phyloP scores from a whole-genome alignment of 2,329 filamentous ascomycete genomes.

The Beauveria australis region DNA sequence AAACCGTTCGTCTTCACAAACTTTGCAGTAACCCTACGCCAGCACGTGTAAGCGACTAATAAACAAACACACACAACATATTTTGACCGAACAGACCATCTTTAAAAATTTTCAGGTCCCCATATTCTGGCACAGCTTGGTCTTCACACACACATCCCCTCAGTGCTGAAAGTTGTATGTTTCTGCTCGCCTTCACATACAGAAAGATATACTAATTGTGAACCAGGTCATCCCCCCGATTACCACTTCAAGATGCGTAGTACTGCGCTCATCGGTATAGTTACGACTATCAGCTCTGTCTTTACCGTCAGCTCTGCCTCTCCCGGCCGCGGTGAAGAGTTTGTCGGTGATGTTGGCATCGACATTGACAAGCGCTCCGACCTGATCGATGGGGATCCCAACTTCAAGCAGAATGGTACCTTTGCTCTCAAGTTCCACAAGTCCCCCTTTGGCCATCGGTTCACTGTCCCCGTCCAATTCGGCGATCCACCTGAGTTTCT shows the following conservation, averaged over 20 bases:
- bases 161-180: background rate
- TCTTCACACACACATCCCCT: background rate
- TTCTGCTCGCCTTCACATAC: background rate
- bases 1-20: background rate
- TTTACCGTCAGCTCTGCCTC: background rate
- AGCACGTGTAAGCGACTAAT: background rate
- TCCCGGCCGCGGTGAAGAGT: background rate
- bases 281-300: background rate
- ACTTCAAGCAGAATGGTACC: background rate
- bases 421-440: background rate
- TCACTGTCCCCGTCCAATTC: background rate
- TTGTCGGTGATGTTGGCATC: too few species aligned
- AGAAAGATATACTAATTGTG: background rate
- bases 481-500: background rate
- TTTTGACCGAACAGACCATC: background rate
- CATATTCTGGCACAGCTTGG: background rate
- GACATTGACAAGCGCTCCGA: too few species aligned
- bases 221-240: background rate
- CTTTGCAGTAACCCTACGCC: background rate
- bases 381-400: too few species aligned
- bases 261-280: background rate
- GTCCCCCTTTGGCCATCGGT: background rate
- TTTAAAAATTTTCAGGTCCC: background rate
- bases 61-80: background rate
- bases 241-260: background rate